Percentiles rank a stretch among this genome's conserved stretches.
phyloP scores from a whole-genome alignment of 169 alveolate genomes.

The Plasmodium cynomolgi region DNA sequence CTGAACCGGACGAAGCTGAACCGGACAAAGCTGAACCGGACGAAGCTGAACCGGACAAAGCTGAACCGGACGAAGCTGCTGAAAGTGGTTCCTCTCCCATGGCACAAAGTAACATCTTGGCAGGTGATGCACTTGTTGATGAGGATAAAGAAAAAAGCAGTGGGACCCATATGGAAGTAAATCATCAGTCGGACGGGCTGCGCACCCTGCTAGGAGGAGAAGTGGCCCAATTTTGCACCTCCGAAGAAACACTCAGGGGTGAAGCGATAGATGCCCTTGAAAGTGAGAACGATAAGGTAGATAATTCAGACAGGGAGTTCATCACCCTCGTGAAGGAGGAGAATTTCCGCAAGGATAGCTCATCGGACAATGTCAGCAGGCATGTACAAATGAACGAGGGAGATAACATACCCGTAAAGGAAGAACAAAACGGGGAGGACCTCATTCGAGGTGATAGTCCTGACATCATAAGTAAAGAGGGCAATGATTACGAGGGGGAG shows the following conservation, averaged over 20 bases:
- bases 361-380: not conserved
- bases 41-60: not conserved
- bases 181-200: not conserved
- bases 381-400: not conserved
- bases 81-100: not conserved
- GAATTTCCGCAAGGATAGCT: not conserved
- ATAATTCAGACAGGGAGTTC: not conserved
- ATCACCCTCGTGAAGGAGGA: not conserved
- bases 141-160: not conserved
- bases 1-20: no score
- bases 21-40: not conserved
- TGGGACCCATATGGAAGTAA: not conserved
- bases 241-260: not conserved
- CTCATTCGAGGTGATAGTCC: not conserved
- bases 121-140: not conserved
- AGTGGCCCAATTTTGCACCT: not conserved
- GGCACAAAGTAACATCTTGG: not conserved
- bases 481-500: not conserved
- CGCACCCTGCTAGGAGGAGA: not conserved
- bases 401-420: not conserved
- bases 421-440: not conserved
- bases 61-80: not conserved
- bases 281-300: not conserved
- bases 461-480: not conserved
- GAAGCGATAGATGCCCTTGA: not conserved